A percentile compares a stretch with the other conserved stretches of the same genome.
phyloP scores from a whole-genome alignment of 2,329 filamentous ascomycete species.

The Lojkania enalia region DNA sequence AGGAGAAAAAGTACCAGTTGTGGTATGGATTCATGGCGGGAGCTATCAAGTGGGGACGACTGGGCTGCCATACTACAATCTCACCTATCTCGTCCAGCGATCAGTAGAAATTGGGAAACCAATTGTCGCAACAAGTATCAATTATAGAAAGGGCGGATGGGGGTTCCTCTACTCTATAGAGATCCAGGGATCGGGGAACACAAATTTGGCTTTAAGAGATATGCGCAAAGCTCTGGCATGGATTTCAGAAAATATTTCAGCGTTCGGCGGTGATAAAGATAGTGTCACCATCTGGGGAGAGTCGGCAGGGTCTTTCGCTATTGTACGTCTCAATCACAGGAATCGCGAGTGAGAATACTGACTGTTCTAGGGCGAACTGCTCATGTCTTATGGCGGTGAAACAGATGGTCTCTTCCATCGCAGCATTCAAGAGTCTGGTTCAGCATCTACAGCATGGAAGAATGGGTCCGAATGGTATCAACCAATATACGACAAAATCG shows the following conservation, averaged over 20 bases:
- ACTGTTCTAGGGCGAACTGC: constrained; percentile 36
- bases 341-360: neutral
- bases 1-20: constrained; percentile 57
- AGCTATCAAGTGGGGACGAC: constrained; percentile 50
- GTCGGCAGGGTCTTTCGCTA: constrained; percentile 48
- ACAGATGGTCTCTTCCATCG: constrained; percentile 43
- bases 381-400: constrained; percentile 39
- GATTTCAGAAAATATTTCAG: constrained; percentile 49
- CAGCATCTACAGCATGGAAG: constrained; percentile 45
- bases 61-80: constrained; percentile 60
- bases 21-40: constrained; percentile 63
- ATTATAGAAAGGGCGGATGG: constrained; percentile 63
- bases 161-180: constrained; percentile 66
- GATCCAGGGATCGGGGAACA: constrained; percentile 52
- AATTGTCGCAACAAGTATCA: constrained; percentile 42
- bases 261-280: constrained; percentile 47
- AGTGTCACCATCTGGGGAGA: constrained; percentile 54
- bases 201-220: constrained; percentile 42
- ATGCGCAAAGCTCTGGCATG: constrained; percentile 53
- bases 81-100: constrained; percentile 61
- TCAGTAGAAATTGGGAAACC: constrained; percentile 43
- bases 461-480: constrained; percentile 55
- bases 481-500: constrained; percentile 42
- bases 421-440: constrained; percentile 43
- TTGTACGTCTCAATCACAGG: constrained; percentile 13